Percentiles rank a stretch among this genome's conserved stretches.
Conservation (phyloP, 1,139 yeast species). For the Groenewaldozyma auringiensis region DNA sequence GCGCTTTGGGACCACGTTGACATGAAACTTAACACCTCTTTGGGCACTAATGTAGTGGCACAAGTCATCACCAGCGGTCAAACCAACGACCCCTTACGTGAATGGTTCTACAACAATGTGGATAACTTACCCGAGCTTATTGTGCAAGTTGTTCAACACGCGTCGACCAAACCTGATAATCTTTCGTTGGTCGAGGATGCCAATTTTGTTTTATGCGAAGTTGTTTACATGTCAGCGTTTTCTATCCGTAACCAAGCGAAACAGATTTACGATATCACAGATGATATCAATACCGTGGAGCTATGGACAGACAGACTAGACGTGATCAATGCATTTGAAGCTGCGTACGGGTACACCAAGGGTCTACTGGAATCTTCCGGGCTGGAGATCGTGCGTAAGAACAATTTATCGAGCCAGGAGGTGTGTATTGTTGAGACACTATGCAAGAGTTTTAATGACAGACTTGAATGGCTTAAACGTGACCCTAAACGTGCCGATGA, state of each 20-base stretch:
- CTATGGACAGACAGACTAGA: slow-evolving; percentile 31
- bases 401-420: slow-evolving; percentile 18
- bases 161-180: slow-evolving; percentile 6
- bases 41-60: slow-evolving; percentile 2
- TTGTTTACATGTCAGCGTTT: slow-evolving; percentile 25
- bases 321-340: slow-evolving; percentile 21
- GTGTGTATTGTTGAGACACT: slow-evolving; percentile 26
- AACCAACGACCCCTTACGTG: slow-evolving; percentile 18
- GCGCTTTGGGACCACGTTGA: slow-evolving; percentile 40
- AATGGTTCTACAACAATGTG: slow-evolving; percentile 23
- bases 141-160: slow-evolving; percentile 13
- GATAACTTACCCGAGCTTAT: slow-evolving; percentile 16
- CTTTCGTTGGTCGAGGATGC: slow-evolving; percentile 21
- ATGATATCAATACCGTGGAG: slow-evolving; percentile 14
- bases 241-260: slow-evolving; percentile 16
- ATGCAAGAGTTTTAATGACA: slow-evolving; percentile 26
- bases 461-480: slow-evolving; percentile 21
- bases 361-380: slow-evolving; percentile 12
- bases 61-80: slow-evolving; percentile 1
- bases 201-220: slow-evolving; percentile 24
- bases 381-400: slow-evolving; percentile 12
- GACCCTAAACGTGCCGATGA: slow-evolving; percentile 7
- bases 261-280: slow-evolving; percentile 17
- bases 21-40: slow-evolving; percentile 8
- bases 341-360: slow-evolving; percentile 20